Conservation (phyloP, 306 rosid species). For the Trifolium pratense region DNA sequence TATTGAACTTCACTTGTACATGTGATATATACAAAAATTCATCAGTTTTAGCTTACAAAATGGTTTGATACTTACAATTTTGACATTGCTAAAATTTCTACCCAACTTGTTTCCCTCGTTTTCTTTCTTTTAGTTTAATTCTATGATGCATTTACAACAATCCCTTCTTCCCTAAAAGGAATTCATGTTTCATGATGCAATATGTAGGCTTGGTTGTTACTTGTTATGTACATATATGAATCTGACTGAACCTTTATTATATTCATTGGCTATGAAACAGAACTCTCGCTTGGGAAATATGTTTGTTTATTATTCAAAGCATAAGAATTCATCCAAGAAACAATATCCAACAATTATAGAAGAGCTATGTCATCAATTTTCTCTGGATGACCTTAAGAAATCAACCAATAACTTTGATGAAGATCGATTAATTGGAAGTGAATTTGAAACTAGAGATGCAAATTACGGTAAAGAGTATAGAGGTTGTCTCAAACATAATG, state of each 20-base stretch:
- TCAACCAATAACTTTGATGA: constrained; percentile 38
- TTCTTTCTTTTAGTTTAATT: not conserved
- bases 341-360: constrained; percentile 20
- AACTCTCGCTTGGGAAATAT: not conserved
- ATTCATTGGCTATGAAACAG: not conserved
- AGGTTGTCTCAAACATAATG: constrained; percentile 21
- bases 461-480: not conserved
- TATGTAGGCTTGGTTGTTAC: not conserved
- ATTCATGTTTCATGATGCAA: not conserved
- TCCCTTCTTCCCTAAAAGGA: not conserved
- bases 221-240: not conserved
- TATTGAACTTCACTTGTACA: no score
- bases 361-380: constrained; percentile 39
- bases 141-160: constrained; percentile 5
- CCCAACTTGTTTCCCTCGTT: no score
- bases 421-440: not conserved
- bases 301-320: constrained; percentile 2
- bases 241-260: not conserved
- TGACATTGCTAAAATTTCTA: no score
- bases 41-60: no score
- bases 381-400: constrained; percentile 21
- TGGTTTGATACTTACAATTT: no score
- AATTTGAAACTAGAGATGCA: not conserved
- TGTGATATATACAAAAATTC: no score
- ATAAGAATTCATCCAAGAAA: not conserved